phyloP scores from a whole-genome alignment of 345 rosid species.

The Balakata baccata region DNA sequence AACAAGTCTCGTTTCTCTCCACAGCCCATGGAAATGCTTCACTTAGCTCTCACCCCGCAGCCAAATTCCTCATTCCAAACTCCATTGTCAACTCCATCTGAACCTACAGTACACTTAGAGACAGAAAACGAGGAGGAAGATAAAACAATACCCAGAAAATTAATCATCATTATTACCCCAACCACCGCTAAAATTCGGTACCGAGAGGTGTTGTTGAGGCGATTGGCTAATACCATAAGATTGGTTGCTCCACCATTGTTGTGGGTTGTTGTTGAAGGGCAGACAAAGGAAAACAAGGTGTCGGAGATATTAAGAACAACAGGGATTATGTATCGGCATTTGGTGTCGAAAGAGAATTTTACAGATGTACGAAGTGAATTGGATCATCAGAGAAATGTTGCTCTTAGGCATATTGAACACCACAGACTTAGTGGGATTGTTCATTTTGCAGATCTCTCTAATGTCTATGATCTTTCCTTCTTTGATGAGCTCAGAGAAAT shows the following conservation, averaged over 20 bases:
- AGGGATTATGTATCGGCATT: constrained; percentile 75
- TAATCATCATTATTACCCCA: constrained; percentile 65
- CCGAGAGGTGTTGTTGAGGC: constrained; percentile 51
- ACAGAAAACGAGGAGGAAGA: neutral
- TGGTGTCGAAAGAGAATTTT: constrained; percentile 65
- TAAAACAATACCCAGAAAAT: constrained; percentile 36
- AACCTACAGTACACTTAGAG: constrained; percentile 5
- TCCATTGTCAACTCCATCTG: constrained; percentile 29
- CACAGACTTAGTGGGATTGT: constrained; percentile 76
- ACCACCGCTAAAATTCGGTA: constrained; percentile 34
- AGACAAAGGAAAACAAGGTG: constrained; percentile 35
- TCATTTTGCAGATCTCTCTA: constrained; percentile 70
- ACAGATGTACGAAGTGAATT: constrained; percentile 57
- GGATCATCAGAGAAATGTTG: constrained; percentile 75
- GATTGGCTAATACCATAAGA: constrained; percentile 59
- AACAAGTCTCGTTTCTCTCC: constrained; percentile 29
- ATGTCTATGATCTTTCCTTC: constrained; percentile 80
- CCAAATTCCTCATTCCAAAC: constrained; percentile 13
- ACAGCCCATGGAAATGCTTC: constrained; percentile 27
- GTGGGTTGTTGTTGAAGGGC: constrained; percentile 78
- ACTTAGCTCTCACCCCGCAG: constrained; percentile 6
- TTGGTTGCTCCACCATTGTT: constrained; percentile 66
- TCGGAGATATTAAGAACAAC: constrained; percentile 61
- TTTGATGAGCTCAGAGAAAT: constrained; percentile 68
- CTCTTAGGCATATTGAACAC: constrained; percentile 69